Percentiles rank a stretch among this genome's conserved stretches.
Evolutionary conservation across 2,329 filamentous ascomycete genomes (phyloP).

Genomic region (Colletotrichum sp.): DNA sequence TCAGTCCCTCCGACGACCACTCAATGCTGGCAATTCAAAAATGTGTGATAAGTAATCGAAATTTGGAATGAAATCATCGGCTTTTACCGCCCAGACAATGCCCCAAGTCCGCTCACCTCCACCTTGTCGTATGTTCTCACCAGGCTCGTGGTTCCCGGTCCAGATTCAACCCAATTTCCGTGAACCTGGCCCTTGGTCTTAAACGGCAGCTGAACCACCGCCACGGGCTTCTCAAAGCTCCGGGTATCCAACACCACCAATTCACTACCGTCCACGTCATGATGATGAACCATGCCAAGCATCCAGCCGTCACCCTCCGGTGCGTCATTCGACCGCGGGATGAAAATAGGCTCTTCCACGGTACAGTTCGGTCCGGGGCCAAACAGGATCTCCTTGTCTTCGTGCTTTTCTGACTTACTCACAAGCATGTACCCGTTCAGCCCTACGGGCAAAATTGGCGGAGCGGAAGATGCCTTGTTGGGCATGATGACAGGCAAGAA

Average conservation of each 20-base stretch:
- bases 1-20: neutral
- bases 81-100: neutral
- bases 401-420: neutral
- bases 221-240: constrained; percentile 39
- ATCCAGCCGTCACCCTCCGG: constrained; percentile 46
- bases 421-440: constrained; percentile 7
- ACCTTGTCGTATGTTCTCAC: neutral
- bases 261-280: neutral
- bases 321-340: constrained; percentile 36
- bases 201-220: constrained; percentile 42
- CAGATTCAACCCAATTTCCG: constrained; percentile 33
- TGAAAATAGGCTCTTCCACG: constrained; percentile 49
- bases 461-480: neutral
- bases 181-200: constrained; percentile 31
- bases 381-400: neutral
- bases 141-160: neutral
- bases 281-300: constrained; percentile 36
- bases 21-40: neutral
- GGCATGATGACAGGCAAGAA: constrained; percentile 44
- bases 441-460: constrained; percentile 34
- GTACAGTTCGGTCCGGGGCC: constrained; percentile 24
- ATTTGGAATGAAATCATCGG: neutral
- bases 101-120: neutral
- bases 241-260: constrained; percentile 40
- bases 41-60: neutral